A percentile compares a stretch with the other conserved stretches of the same genome.
These are phyloP conservation scores for Pseudogymnoascus pannorum DNA, from an alignment of 2,329 filamentous ascomycete genomes.

Conservation along the genomic window DNA sequence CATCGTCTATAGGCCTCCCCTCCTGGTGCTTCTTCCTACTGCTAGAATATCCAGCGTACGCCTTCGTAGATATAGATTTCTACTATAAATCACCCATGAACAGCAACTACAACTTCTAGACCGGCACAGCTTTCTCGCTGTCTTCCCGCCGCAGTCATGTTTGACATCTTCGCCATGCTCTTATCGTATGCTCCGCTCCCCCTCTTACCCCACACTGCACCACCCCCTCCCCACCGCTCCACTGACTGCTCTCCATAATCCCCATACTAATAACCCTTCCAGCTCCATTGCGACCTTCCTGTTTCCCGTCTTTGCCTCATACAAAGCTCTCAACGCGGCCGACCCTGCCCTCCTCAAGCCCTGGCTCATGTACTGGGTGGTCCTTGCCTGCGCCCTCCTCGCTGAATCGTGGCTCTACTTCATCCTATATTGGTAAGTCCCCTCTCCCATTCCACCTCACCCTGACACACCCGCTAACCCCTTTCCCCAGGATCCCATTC, in stretches of 20 bases:
- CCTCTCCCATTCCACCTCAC: background rate
- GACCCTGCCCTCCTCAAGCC: conserved; percentile 84
- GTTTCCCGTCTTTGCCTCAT: conserved; percentile 93
- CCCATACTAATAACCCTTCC: conserved; percentile 20
- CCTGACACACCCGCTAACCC: conserved; percentile 9
- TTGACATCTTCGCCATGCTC: conserved; percentile 69
- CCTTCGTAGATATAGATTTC: background rate
- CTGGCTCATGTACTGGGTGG: conserved; percentile 99
- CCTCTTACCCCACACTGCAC: conserved; percentile 16
- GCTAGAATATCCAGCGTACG: conserved; percentile 1
- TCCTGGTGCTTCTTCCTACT: background rate
- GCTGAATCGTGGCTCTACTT: conserved; percentile 84
- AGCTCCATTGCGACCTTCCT: conserved; percentile 84
- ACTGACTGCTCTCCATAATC: conserved; percentile 3
- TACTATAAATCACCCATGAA: conserved; percentile 5
- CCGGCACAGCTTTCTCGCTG: conserved; percentile 5
- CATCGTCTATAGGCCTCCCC: background rate
- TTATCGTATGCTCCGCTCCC: conserved; percentile 56
- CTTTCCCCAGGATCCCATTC: conserved; percentile 65
- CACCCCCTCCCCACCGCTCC: conserved; percentile 17
- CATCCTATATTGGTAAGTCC: conserved; percentile 66
- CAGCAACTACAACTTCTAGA: background rate
- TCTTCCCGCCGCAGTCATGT: conserved; percentile 44
- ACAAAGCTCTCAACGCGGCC: conserved; percentile 91
- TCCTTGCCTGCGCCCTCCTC: conserved; percentile 72